Evolutionary conservation across 1,284 basidiomycete species (phyloP), one percentile per base, ranked within the genome.

Genomic region (Ustilago vetiveriae): DNA sequence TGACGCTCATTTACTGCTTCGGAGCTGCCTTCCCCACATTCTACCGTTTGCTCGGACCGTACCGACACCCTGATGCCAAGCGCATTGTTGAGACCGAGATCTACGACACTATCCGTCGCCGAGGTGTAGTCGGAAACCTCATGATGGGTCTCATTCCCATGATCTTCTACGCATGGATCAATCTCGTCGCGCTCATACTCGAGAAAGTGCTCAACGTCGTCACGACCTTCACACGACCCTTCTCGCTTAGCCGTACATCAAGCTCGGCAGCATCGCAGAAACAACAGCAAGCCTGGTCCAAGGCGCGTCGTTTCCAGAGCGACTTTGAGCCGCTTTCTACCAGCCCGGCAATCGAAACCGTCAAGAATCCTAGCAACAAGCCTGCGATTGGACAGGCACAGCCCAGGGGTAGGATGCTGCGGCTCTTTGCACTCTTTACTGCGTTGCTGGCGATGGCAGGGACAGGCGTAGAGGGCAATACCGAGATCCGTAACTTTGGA

Each of bases 11-110:
- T 58, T 89, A 89, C 74, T 87, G 87, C 84, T 88, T 63, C 64
- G 87, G 87, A 0, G 88, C 88, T 0, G 86, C 88, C 1, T 89
- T 89, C 76, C 86, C 86, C 4, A 83, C 87, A 0, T 88, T 88
- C 75, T 89, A 88, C 75, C 85, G 88, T 13, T 83, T 89, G 4
- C 70, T 85, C 21, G 88, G 88, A 0, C 88, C 88, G 3, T 87
- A 84, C 80, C 82, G 84, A 6, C 56, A 69, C 19, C 49, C 62
- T 3, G 68, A 72, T 36, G 72, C 74, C 2, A 48, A 41, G 4
- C 58, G 79, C 4, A 84, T 88, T 26, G 84, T 86, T 52, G 85
- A 85, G 75, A 87, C 85, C 1, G 88, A 89, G 76, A 82, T 89
- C 14, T 88, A 86, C 86, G 88, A 89, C 32, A 88, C 88, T 1